Evolutionary conservation across 2,329 filamentous ascomycete species (phyloP), one percentile per base, ranked within the genome.

Genomic region (Ophiosphaerella narmari): DNA sequence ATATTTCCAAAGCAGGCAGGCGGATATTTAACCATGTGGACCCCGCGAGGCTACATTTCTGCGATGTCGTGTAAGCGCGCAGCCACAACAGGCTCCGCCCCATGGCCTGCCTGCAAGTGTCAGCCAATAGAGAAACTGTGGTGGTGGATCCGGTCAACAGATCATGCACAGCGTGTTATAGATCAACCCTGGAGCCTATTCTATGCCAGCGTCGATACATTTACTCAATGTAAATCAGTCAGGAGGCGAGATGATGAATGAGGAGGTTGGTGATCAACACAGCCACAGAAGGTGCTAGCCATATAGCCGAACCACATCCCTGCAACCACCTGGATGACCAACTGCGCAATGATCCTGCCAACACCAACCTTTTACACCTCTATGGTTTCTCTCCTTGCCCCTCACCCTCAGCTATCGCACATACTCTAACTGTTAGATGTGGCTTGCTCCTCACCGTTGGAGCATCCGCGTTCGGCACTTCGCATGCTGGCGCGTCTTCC

Each of bases 1-100:
- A 39, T 6, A 7, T 9, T 14, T 21, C 14, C 16, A 16, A 3
- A 50, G 42, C 36, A 46, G 53, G 39, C 41, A 59, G 54, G 57
- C 55, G 50, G 49, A 54, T 58, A 54, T 45, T 65, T 66, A 62
- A 49, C 2, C 43, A 42, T 14, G 14, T 14, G 5, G 14, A 21
- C n/a, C 7, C 11, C 21, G 52, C 46, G 43, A 64, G 60, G 59
- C 65, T 59, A 41, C 48, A 50, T 29, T 31, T 46, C 36, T 33
- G 26, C 24, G 21, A 39, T 24, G 36, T 41, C 41, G 40, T 61
- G 49, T 50, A 60, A 50, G 51, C 49, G 45, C 46, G 48, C 48
- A 39, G 56, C 52, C 55, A 57, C 48, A 48, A 52, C 51, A 31
- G 55, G 55, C 66, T 68, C 66, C 63, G 68, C 66, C 66, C 66